These are phyloP conservation scores for Podospora bellae-mahoneyi DNA, from an alignment of 495 filamentous ascomycete species.

Conservation along the genomic window DNA sequence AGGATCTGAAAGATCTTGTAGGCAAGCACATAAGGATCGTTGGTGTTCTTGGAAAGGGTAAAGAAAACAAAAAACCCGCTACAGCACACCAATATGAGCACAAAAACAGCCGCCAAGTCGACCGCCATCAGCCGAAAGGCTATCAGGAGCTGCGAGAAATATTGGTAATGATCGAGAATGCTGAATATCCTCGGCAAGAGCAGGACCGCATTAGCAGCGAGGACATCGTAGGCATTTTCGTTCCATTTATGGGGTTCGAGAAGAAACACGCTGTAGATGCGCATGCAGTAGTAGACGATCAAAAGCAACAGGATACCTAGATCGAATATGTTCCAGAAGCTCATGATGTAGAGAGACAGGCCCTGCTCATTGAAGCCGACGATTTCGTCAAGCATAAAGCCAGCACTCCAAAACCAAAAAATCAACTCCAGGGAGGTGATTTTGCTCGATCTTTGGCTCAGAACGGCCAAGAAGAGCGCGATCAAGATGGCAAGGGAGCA, in stretches of 20 bases:
- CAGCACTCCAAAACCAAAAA: constrained; percentile 96
- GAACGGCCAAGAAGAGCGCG: constrained; percentile 75
- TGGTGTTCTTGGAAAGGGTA: constrained; percentile 65
- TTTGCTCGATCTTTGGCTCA: constrained; percentile 61
- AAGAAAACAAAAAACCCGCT: constrained; percentile 95
- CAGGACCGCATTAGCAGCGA: constrained; percentile 84
- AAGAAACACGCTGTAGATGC: constrained; percentile 78
- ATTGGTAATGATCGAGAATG: constrained; percentile 86
- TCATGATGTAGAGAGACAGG: constrained; percentile 92
- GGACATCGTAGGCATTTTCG: constrained; percentile 81
- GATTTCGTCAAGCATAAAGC: constrained; percentile 94
- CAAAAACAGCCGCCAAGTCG: constrained; percentile 77
- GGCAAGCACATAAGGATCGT: constrained; percentile 63
- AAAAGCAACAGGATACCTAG: constrained; percentile 82
- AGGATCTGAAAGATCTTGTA: constrained; percentile 90
- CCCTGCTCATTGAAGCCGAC: constrained; percentile 92
- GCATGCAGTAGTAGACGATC: constrained; percentile 81
- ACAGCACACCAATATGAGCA: constrained; percentile 79
- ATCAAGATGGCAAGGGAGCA: constrained; percentile 77
- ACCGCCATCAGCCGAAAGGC: constrained; percentile 90
- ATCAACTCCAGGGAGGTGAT: constrained; percentile 80
- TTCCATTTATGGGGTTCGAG: constrained; percentile 66
- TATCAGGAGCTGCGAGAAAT: constrained; percentile 91
- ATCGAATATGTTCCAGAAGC: constrained; percentile 95
- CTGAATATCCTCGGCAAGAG: constrained; percentile 88